phyloP scores from a whole-genome alignment of 2,329 filamentous ascomycete species.

The Ophiostoma sp. region DNA sequence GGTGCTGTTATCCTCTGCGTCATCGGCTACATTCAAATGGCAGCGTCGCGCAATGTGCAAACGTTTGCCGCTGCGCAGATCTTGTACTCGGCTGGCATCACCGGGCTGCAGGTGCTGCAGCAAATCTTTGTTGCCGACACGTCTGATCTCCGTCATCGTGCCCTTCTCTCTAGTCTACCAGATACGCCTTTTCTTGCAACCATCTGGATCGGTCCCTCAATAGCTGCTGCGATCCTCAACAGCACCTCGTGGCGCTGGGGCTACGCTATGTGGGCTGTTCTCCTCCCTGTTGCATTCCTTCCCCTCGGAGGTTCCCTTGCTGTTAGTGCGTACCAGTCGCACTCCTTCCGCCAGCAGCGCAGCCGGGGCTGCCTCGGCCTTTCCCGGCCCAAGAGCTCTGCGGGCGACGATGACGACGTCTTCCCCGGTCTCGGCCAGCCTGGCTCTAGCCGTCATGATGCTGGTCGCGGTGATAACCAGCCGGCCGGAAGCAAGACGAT shows the following conservation, averaged over 20 bases:
- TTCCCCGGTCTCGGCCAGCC: constrained; percentile 12
- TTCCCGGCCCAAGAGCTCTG: constrained; percentile 34
- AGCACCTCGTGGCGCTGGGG: constrained; percentile 55
- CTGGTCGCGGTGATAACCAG: constrained; percentile 29
- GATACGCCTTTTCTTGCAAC: constrained; percentile 56
- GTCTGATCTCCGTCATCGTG: constrained; percentile 54
- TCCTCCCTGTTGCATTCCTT: constrained; percentile 51
- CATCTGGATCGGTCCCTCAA: constrained; percentile 53
- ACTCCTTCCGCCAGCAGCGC: constrained; percentile 30
- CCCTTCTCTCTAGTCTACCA: constrained; percentile 53
- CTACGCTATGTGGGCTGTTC: constrained; percentile 57
- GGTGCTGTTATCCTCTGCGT: constrained; percentile 50
- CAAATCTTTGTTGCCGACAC: constrained; percentile 62
- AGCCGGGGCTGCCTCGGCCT: constrained; percentile 46
- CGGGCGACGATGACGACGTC: background rate
- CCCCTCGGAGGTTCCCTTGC: constrained; percentile 50
- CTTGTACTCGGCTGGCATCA: constrained; percentile 53
- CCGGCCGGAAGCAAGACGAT: constrained; percentile 3
- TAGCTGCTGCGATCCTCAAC: constrained; percentile 44
- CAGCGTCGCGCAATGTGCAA: constrained; percentile 48
- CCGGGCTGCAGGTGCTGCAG: constrained; percentile 48
- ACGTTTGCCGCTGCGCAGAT: constrained; percentile 51
- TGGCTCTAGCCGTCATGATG: background rate
- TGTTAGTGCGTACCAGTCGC: constrained; percentile 36
- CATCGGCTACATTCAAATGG: constrained; percentile 54